Evolutionary conservation across 2,329 filamentous ascomycete species (phyloP), one percentile per base, ranked within the genome.

Genomic region (Raffaelea arxii): DNA sequence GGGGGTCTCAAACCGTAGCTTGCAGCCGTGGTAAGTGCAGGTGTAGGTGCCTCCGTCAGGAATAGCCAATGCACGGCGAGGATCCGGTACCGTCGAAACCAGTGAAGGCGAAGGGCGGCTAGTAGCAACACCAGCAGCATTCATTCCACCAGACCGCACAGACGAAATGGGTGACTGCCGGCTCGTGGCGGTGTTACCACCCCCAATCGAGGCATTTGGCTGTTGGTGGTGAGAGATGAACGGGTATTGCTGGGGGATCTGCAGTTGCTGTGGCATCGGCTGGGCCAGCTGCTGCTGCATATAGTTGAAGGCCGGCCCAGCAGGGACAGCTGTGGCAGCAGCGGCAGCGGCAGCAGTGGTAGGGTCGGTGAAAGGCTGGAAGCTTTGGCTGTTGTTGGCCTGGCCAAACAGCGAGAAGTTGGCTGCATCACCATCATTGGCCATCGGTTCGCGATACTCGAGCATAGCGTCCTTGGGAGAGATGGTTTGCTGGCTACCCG

Each of bases 1-100:
- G 4, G 89, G 88, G 1, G 88, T 88, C 55, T 94, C 87, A 59
- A 98, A 98, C 45, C 92, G 84, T 54, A 84, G 72, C 1, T 82
- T 82, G 61, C 92, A 97, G 11, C 89, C 88, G 58, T 94, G 89
- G 58, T 95, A 95, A 1, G 90, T 96, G 65, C 92, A 98, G 1
- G 90, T 94, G 66, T 96, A 98, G 0, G 90, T 95, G 12, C 91
- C 91, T 19, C 82, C 77, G 54, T 94, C 86, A 0, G 88, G 85
- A 16, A 82, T 80, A 36, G 80, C 73, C 2, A 68, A 62, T 0
- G 88, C 87, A 32, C 74, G 69, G 58, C 71, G 55, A 44, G 69
- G 35, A 3, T 32, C 25, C 5, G 46, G 43, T 9, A 50, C 46
- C 2, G 52, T 30, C 59, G 58, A 5, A 49, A 65, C 24, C 53